Conservation (phyloP, 2,329 filamentous ascomycete species). For the Colletotrichum salicis region DNA sequence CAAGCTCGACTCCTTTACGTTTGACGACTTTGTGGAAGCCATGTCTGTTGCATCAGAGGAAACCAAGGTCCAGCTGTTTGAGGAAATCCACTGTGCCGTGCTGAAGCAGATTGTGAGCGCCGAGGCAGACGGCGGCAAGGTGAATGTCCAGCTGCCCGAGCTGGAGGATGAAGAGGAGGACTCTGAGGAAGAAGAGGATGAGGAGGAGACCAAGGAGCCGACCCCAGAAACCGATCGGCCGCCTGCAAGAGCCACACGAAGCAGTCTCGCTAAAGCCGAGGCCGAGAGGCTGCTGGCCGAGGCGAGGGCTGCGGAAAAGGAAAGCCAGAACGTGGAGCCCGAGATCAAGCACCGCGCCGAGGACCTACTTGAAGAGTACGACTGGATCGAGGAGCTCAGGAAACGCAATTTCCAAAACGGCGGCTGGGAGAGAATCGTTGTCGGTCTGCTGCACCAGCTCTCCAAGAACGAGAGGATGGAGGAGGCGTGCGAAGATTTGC, state of each 20-base stretch:
- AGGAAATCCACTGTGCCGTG: slow-evolving; percentile 91
- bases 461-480: slow-evolving; percentile 79
- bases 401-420: slow-evolving; percentile 88
- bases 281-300: slow-evolving; percentile 74
- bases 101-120: slow-evolving; percentile 86
- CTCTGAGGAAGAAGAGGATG: slow-evolving; percentile 69
- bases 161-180: slow-evolving; percentile 78
- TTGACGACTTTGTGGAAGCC: slow-evolving; percentile 93
- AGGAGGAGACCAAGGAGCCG: slow-evolving; percentile 62
- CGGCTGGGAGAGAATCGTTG: slow-evolving; percentile 90
- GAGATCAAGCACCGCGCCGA: slow-evolving; percentile 73
- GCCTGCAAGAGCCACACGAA: slow-evolving; percentile 79
- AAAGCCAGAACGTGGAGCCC: slow-evolving; percentile 54
- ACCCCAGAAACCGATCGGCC: slow-evolving; percentile 79
- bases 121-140: slow-evolving; percentile 78
- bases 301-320: slow-evolving; percentile 63
- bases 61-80: slow-evolving; percentile 82
- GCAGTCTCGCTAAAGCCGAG: slow-evolving; percentile 85
- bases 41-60: slow-evolving; percentile 81
- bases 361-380: slow-evolving; percentile 77
- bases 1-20: slow-evolving; percentile 94
- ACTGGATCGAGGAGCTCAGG: slow-evolving; percentile 87
- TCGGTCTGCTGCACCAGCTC: slow-evolving; percentile 86
- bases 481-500: slow-evolving; percentile 79
- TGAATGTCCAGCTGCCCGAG: slow-evolving; percentile 82